Evolutionary conservation across 306 rosid genomes (phyloP), one percentile per base, ranked within the genome.

Genomic region (Quercus variabilis): DNA sequence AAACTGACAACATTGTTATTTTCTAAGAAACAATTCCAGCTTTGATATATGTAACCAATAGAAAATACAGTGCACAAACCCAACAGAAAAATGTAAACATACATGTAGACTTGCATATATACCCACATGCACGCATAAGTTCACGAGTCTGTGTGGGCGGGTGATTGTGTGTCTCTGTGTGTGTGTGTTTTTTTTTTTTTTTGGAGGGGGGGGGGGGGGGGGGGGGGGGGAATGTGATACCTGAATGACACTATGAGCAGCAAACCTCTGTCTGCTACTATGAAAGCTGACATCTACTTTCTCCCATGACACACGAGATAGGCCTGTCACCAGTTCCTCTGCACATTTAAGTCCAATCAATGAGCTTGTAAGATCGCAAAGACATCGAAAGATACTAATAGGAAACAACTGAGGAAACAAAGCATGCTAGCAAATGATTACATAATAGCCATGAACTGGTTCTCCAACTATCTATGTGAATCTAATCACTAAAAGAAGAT

Each of bases 231-330:
- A 23, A 54, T 4, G 4, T 75, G 72, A 79, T 8, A 95, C 99
- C 98, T 96, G 99, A 83, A 96, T 96, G 80, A 96, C 80, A 85
- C 97, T 96, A 83, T 96, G 99, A 83, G 99, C 96, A 80, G 99
- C 97, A 88, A 89, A 92, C 76, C 91, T 88, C 25, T 80, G 88
- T 63, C 85, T 93, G 86, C 90, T 86, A 71, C 87, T 78, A 75
- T 87, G 99, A 76, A 96, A 96, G 84, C 97, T 93, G 86, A 96
- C 98, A 86, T 96, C 99, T 82, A 96, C 86, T 80, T 96, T 96
- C 79, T 96, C 94, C 99, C 99, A 96, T 7, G 97, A 90, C 59
- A 96, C 74, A 3, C 91, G 78, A 46, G 99, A 96, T 78, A 96
- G 81, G 41, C 96, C 99, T 12, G 91, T 88, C 72, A 93, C 93